Conservation (phyloP, 331 rosid species). For the Rhamnella rubrinervis region DNA sequence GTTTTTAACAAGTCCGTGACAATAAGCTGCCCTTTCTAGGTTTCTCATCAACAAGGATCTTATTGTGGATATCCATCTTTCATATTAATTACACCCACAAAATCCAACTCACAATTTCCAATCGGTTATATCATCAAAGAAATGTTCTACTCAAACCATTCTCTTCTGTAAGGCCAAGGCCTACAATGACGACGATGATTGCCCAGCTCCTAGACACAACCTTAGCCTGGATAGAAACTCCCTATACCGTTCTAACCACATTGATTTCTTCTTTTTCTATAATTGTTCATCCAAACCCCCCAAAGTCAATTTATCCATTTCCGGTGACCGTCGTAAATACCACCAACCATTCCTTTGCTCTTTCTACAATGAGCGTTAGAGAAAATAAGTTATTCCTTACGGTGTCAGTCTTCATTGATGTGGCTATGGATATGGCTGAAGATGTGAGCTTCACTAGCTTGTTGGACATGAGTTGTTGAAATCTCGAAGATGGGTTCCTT, state of each 20-base stretch:
- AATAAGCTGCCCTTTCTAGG: too few relatives aligned
- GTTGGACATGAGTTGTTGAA: constrained; percentile 38
- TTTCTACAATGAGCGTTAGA: constrained; percentile 43
- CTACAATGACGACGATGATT: constrained; percentile 18
- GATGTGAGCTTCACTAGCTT: constrained; percentile 28
- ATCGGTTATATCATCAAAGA: constrained; percentile 44
- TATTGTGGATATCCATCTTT: too few relatives aligned
- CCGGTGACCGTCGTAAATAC: constrained; percentile 35
- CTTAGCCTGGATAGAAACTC: constrained; percentile 45
- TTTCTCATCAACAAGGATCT: too few relatives aligned
- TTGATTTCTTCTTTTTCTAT: constrained; percentile 49
- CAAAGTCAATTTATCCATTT: constrained; percentile 24
- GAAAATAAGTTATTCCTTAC: constrained; percentile 28
- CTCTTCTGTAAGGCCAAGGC: constrained; percentile 39
- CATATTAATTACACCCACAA: too few relatives aligned
- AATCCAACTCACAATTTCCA: too few relatives aligned
- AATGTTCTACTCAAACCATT: constrained; percentile 46
- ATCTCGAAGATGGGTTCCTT: constrained; percentile 55
- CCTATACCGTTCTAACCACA: constrained; percentile 22
- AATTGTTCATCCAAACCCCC: constrained; percentile 49
- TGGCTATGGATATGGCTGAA: constrained; percentile 34
- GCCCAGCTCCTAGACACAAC: constrained; percentile 54
- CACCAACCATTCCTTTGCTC: constrained; percentile 47
- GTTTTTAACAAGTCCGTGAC: too few relatives aligned
- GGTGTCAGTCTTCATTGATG: constrained; percentile 39